Base-by-base conservation (phyloP, 257 asterid genomes). In the Plectranthus barbatus region DNA sequence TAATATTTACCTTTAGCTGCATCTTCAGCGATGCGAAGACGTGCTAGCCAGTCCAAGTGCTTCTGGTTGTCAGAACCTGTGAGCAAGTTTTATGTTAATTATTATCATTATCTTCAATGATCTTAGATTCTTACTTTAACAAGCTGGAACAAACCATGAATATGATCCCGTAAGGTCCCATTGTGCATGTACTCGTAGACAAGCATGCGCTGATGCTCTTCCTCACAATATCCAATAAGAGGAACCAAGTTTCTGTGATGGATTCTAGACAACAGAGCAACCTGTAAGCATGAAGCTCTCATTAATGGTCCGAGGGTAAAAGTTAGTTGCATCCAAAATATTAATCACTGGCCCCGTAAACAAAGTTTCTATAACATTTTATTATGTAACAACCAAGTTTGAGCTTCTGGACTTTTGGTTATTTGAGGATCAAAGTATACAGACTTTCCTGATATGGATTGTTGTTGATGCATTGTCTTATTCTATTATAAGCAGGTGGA, bases 161-260 rank as follows among this genome's bases (percentile, higher is more conserved):
- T 73, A 41, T 90, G 99, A 80, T 93, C 97, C 37, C 94, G 78
- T 78, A 93, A 80, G 64, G 99, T 87, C 68, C 99, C 99, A 40
- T 93, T 87, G 71, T 93, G 99, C 99, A 93, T 89, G 83, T 87
- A 93, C 71, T 93, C 99, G 1, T 90, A 93, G 40, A 93, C 96
- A 44, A 93, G 97, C 94, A 93, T 90, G 42, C 88, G 78, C 40
- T 87, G 99, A 70, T 87, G 80, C 74, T 69, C 94, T 71, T 93
- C 99, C 79, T 90, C 99, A 20, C 90, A 93, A 40, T 83, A 93
- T 69, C 99, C 99, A 54, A 93, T 87, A 33, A 93, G 72, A 17
- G 99, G 99, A 75, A 93, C 99, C 82, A 93, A 78, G 70, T 93
- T 93, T 49, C 99, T 79, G 79, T 93, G 99, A 61, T 93, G 99